phyloP scores from a whole-genome alignment of 202 grass and related monocot genomes.

The Eragrostis tef region DNA sequence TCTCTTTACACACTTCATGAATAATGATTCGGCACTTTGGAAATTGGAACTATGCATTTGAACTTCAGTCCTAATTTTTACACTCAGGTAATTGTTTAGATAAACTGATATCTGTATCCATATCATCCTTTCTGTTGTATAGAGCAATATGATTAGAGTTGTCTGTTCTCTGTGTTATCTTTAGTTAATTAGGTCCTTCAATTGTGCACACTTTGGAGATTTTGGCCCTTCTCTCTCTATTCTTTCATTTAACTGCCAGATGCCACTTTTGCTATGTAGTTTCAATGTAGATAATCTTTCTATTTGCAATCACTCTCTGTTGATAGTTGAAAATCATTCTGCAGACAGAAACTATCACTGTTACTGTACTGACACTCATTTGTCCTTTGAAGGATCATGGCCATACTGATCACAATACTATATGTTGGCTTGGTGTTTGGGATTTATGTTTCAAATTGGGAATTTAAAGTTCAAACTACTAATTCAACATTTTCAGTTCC shows the following conservation, averaged over 20 bases:
- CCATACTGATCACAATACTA: constrained; percentile 58
- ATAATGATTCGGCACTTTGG: not conserved
- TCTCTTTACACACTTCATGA: not conserved
- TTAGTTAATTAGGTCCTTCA: constrained; percentile 25
- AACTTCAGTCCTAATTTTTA: constrained; percentile 8
- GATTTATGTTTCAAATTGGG: constrained; percentile 82
- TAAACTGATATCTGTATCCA: not conserved
- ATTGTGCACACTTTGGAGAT: not conserved
- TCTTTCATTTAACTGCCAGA: constrained; percentile 24
- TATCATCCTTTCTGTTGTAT: not conserved
- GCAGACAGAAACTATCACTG: constrained; percentile 17
- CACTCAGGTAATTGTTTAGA: not conserved
- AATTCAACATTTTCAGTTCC: constrained; percentile 56
- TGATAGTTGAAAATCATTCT: constrained; percentile 5
- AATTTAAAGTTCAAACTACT: constrained; percentile 70
- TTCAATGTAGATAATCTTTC: not conserved
- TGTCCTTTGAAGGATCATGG: constrained; percentile 68
- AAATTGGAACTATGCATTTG: constrained; percentile 15
- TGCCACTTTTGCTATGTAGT: not conserved
- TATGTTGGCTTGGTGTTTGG: constrained; percentile 75
- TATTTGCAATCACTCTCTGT: constrained; percentile 10
- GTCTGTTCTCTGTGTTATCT: not conserved
- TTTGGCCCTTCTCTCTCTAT: not conserved
- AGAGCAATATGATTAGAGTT: constrained; percentile 10
- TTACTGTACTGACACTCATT: constrained; percentile 50